Base-by-base conservation (phyloP, 2,329 filamentous ascomycete genomes). In the Microdochium trichocladiopsis region DNA sequence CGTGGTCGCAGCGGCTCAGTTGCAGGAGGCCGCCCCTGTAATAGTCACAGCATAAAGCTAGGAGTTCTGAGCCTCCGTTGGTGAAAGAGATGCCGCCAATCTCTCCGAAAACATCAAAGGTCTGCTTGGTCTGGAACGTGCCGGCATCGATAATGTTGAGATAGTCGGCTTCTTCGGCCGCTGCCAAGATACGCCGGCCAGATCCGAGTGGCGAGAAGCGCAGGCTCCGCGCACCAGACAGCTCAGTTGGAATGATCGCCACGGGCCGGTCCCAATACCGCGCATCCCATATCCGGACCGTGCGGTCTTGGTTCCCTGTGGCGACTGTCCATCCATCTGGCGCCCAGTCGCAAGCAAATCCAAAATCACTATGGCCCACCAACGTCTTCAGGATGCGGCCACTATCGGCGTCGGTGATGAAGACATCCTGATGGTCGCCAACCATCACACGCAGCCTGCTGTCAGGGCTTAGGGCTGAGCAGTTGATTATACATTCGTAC, bases 331-430 rank as follows among this genome's bases (percentile, higher is more conserved):
- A 83, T 28, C 87, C 88, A 63, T 92, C 85, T 51, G 87, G 83
- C 18, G 87, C 85, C 88, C 88, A 93, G 58, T 86, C 88, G 61
- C 86, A 90, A 2, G 88, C 83, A 61, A 92, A 93, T 2, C 83
- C 86, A 58, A 78, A 87, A 61, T 91, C 87, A 14, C 73, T 74
- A 61, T 90, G 87, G 2, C 85, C 84, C 3, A 72, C 67, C 2
- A 92, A 76, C 24, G 71, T 69, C 58, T 85, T 75, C 56, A 79
- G 75, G 52, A 72, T 73, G 54, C 77, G 70, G 14, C 86, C 83
- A 12, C 78, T 83, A 52, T 89, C 86, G 11, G 87, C 83, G 55
- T 88, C 80, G 14, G 82, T 79, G 61, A 93, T 87, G 49, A 86
- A 70, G 0, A 86, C 82, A 37, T 86, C 76, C 52, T 74, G 70